phyloP scores from a whole-genome alignment of 129 eudicot genomes.

The Pittosporum tobira region DNA sequence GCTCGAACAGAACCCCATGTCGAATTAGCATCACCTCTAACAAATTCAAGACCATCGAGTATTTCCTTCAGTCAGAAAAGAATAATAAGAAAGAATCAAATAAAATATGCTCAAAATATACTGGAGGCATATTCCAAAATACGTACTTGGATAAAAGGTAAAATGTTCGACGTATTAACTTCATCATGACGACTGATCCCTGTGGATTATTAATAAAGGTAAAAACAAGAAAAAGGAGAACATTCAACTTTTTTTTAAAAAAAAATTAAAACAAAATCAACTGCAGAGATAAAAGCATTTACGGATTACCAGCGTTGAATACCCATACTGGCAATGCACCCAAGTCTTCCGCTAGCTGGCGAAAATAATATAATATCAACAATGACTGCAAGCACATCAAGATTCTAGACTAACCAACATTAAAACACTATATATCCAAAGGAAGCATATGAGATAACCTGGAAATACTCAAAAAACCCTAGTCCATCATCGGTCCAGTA shows the following conservation, averaged over 20 bases:
- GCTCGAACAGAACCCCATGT: constrained; percentile 92
- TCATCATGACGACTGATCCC: constrained; percentile 69
- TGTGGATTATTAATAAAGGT: constrained; percentile 20
- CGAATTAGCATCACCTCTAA: constrained; percentile 67
- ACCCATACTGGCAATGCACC: constrained; percentile 95
- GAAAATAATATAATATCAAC: constrained; percentile 8
- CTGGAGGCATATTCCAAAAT: not conserved
- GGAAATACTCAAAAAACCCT: constrained; percentile 84
- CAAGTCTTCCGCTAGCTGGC: constrained; percentile 90
- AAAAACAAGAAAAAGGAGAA: not conserved
- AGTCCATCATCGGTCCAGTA: constrained; percentile 99
- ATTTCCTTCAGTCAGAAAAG: constrained; percentile 40
- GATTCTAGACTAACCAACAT: not conserved
- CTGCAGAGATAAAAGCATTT: not conserved
- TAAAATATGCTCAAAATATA: not conserved
- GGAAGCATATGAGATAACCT: constrained; percentile 30
- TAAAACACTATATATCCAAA: not conserved
- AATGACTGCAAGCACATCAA: not conserved
- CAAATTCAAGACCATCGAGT: constrained; percentile 87
- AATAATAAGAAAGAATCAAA: constrained; percentile 3
- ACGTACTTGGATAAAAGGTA: constrained; percentile 70
- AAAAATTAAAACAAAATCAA: not conserved
- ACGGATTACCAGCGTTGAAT: constrained; percentile 63
- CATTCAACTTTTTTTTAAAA: not conserved
- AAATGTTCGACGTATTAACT: constrained; percentile 50